Conservation (phyloP, 257 asterid species). For the Fraxinus cuspidata region DNA sequence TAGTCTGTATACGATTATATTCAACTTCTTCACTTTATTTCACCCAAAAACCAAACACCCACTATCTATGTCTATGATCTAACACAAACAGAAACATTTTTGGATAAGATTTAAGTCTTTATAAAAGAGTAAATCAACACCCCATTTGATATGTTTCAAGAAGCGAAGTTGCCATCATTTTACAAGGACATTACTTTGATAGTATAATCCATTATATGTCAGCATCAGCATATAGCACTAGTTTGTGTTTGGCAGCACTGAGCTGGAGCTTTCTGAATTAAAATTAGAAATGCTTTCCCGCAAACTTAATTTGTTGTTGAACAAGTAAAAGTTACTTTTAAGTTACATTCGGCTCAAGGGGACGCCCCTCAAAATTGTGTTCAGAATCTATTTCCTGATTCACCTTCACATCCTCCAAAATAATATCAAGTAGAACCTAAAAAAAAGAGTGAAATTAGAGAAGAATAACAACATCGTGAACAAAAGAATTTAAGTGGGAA, state of each 20-base stretch:
- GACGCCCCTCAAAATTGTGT: no score
- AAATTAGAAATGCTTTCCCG: not conserved
- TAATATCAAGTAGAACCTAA: no score
- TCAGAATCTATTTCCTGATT: no score
- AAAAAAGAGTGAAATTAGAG: no score
- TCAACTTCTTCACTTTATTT: slow-evolving; percentile 43
- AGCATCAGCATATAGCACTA: not conserved
- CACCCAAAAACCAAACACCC: slow-evolving; percentile 57
- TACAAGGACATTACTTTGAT: not conserved
- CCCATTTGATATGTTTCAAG: not conserved
- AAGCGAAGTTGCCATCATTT: not conserved
- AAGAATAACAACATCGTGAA: no score
- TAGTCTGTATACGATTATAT: slow-evolving; percentile 33
- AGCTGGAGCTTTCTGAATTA: not conserved
- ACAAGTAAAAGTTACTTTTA: not conserved
- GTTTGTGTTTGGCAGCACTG: not conserved
- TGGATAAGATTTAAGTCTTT: slow-evolving; percentile 33
- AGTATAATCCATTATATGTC: not conserved
- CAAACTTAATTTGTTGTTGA: not conserved
- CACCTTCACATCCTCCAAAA: no score
- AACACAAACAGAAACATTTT: slow-evolving; percentile 28
- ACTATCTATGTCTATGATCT: slow-evolving; percentile 59
- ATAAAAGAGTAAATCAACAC: slow-evolving; percentile 9
- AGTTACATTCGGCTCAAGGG: no score
- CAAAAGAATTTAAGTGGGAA: no score